Evolutionary conservation across 2,329 filamentous ascomycete species (phyloP).

Genomic region (Cercospora brassicicola): DNA sequence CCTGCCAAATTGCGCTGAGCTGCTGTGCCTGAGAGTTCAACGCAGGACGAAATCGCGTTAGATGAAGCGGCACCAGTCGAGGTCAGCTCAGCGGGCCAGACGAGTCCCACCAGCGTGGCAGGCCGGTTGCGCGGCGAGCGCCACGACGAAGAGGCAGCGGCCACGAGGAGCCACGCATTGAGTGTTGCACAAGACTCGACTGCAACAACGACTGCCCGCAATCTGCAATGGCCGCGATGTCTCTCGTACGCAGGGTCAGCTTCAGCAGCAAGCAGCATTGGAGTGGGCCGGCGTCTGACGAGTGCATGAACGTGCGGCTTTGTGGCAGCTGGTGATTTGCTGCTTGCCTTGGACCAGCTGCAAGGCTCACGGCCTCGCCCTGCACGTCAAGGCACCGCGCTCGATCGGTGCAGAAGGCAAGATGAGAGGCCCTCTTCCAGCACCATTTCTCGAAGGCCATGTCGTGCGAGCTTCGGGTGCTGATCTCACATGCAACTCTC

Average conservation of each 20-base stretch:
- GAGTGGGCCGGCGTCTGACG: not conserved
- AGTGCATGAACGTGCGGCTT: constrained; percentile 28
- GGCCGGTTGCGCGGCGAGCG: not conserved
- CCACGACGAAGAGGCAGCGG: constrained; percentile 3
- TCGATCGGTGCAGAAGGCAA: not conserved
- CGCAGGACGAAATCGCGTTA: not conserved
- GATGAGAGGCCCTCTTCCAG: not conserved
- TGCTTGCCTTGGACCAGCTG: constrained; percentile 14
- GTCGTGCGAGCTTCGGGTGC: not conserved
- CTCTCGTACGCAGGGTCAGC: not conserved
- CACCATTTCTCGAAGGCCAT: not conserved
- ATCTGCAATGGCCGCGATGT: not conserved
- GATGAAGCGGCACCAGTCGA: not conserved
- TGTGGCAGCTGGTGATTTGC: constrained; percentile 34
- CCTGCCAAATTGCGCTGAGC: not conserved
- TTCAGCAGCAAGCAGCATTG: not conserved
- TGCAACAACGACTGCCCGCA: too few relatives aligned
- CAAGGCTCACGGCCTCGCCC: constrained; percentile 18
- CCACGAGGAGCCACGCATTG: constrained; percentile 3
- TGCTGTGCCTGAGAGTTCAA: not conserved
- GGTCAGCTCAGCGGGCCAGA: not conserved
- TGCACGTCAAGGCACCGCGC: not conserved
- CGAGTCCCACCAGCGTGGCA: not conserved
- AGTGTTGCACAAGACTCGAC: not conserved
- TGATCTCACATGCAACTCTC: not conserved